phyloP scores from a whole-genome alignment of 2,329 filamentous ascomycete species.

The Lasiodiplodia sp. region DNA sequence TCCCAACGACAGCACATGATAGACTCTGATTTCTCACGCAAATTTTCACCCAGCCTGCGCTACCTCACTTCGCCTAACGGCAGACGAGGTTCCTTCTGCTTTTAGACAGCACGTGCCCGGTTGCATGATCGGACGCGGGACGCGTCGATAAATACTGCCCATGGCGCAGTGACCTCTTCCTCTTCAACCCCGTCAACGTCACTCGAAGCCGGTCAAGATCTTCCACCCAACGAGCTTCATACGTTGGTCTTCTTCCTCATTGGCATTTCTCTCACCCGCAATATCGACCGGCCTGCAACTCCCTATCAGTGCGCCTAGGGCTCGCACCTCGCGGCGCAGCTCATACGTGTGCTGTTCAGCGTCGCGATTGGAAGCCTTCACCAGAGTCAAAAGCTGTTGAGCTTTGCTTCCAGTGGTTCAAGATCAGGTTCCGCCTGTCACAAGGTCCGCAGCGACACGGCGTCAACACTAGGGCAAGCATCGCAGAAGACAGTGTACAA shows the following conservation, averaged over 20 bases:
- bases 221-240: not conserved
- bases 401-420: not conserved
- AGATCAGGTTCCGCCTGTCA: not conserved
- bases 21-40: not conserved
- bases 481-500: not conserved
- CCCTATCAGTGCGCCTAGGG: not conserved
- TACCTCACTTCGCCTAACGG: not conserved
- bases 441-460: not conserved
- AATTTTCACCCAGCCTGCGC: not conserved
- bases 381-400: too few species aligned
- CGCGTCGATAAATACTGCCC: not conserved
- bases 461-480: not conserved
- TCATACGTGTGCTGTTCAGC: not conserved
- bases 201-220: not conserved
- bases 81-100: not conserved
- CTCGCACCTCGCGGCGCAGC: not conserved
- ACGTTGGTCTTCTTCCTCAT: not conserved
- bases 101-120: not conserved
- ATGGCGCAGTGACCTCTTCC: not conserved
- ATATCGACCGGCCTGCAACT: not conserved
- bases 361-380: not conserved
- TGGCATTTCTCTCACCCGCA: not conserved
- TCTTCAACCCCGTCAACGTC: constrained; percentile 5
- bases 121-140: not conserved
- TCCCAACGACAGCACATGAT: not conserved